These are phyloP conservation scores for Gliomastix tumulicola DNA, from an alignment of 2,329 filamentous ascomycete genomes.

Conservation along the genomic window DNA sequence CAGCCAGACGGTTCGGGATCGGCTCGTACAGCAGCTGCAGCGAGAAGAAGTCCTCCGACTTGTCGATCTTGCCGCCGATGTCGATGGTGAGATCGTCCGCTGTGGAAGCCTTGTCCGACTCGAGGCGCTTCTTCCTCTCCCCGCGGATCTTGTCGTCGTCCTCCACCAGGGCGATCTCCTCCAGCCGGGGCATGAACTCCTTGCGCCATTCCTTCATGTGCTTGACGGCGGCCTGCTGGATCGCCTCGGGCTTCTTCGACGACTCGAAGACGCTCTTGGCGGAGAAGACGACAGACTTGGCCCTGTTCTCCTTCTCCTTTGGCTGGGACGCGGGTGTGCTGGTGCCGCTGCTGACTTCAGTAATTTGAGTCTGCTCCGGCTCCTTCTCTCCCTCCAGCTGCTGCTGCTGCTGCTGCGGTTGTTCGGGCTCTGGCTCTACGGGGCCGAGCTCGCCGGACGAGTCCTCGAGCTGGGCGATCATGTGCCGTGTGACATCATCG, in stretches of 20 bases:
- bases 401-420: no score
- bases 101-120: conserved; percentile 30
- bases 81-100: no score
- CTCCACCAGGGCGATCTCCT: conserved; percentile 53
- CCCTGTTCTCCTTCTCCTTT: conserved; percentile 8
- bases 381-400: not conserved
- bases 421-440: no score
- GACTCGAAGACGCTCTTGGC: no score
- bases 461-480: conserved; percentile 43
- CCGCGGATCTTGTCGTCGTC: conserved; percentile 39
- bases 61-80: conserved; percentile 31
- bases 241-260: conserved; percentile 9
- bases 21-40: conserved; percentile 48
- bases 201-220: conserved; percentile 75
- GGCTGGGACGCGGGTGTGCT: no score
- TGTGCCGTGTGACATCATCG: conserved; percentile 43
- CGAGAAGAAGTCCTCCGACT: conserved; percentile 29
- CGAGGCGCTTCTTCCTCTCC: conserved; percentile 36
- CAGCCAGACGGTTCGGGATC: conserved; percentile 45
- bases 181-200: conserved; percentile 61
- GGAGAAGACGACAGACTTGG: conserved; percentile 7
- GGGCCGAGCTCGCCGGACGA: conserved; percentile 20
- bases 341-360: no score
- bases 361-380: conserved; percentile 5
- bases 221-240: conserved; percentile 49